phyloP scores from a whole-genome alignment of 2,329 filamentous ascomycete genomes.

The Neospermospora avenae region DNA sequence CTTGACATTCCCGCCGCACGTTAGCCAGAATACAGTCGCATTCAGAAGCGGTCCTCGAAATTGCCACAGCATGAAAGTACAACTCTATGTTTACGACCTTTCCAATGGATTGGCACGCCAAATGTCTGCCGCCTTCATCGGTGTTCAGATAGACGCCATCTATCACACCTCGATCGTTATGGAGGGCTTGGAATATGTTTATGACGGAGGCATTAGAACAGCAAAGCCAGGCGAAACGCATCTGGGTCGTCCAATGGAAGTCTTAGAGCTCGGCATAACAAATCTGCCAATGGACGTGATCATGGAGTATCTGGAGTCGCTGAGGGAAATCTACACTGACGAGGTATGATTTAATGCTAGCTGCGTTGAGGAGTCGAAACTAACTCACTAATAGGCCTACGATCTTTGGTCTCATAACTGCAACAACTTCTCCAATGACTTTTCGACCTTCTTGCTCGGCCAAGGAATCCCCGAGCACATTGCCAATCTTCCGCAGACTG shows the following conservation, averaged over 20 bases:
- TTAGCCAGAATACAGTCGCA: not conserved
- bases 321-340: conserved; percentile 77
- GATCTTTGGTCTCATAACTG: conserved; percentile 91
- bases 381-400: conserved; percentile 54
- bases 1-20: not conserved
- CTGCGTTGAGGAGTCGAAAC: not conserved
- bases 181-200: conserved; percentile 82
- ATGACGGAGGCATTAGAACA: conserved; percentile 81
- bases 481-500: conserved; percentile 75
- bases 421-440: conserved; percentile 95
- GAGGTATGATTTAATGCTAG: conserved; percentile 54
- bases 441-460: conserved; percentile 84
- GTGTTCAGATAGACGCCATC: conserved; percentile 79
- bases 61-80: conserved; percentile 60
- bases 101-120: conserved; percentile 55
- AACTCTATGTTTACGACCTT: conserved; percentile 76
- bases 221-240: conserved; percentile 81
- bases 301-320: conserved; percentile 80
- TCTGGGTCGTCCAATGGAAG: conserved; percentile 78
- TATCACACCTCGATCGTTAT: conserved; percentile 93
- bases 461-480: conserved; percentile 88
- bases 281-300: conserved; percentile 77
- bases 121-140: conserved; percentile 51
- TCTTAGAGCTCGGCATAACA: conserved; percentile 71
- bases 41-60: not conserved